Evolutionary conservation across 73 alveolate genomes (phyloP).

Genomic region (Blepharisma japonicum): DNA sequence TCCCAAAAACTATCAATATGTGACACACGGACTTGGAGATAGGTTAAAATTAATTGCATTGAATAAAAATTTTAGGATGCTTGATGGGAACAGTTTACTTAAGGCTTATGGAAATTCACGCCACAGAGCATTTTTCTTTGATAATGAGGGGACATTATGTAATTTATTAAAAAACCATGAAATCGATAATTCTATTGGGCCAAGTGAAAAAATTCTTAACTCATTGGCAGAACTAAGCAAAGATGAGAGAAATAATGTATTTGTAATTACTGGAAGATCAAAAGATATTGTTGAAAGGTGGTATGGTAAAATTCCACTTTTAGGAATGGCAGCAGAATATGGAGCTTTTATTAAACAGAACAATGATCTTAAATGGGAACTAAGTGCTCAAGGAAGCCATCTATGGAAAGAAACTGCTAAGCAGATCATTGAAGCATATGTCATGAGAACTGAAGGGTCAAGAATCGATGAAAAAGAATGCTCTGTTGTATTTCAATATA

Average conservation of each 20-base stretch:
- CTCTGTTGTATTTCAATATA: conserved; percentile 52
- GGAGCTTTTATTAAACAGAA: conserved; percentile 7
- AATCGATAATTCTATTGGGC: background rate
- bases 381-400: background rate
- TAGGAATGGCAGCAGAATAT: conserved; percentile 14
- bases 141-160: conserved; percentile 4
- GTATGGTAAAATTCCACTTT: background rate
- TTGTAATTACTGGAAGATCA: conserved; percentile 9
- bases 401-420: conserved; percentile 17
- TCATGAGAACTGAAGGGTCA: conserved; percentile 59
- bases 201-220: background rate
- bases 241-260: background rate
- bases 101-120: background rate
- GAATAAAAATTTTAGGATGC: background rate
- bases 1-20: conserved; percentile 3
- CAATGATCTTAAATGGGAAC: background rate
- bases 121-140: conserved; percentile 11
- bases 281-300: background rate
- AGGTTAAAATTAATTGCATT: conserved; percentile 3
- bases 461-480: conserved; percentile 58
- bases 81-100: background rate
- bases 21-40: background rate
- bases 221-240: conserved; percentile 7
- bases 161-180: background rate
- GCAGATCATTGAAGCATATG: background rate